Base-by-base conservation (phyloP, 352 stramenopile genomes). In the Lagenidium sp. region DNA sequence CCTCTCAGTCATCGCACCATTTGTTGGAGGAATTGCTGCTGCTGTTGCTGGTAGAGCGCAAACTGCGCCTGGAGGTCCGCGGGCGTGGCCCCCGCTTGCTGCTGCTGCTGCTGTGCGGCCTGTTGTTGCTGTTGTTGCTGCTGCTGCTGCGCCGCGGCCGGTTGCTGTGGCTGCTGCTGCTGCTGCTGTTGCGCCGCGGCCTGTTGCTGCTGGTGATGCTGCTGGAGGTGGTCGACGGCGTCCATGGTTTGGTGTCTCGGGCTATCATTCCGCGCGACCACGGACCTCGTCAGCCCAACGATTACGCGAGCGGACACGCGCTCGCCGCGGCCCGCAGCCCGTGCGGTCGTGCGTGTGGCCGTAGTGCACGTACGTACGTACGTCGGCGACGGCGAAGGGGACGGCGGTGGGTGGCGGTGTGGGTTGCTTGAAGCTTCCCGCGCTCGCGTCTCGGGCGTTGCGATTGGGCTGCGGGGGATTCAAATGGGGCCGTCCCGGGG, bases 21-120 rank as follows among this genome's bases (percentile, higher is more conserved):
- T 77, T 88, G 76, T 54, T 85, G 72, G 13, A 88, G 65, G 29
- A 82, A 81, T 53, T 88, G 76, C 34, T 84, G 57, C 55, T 87
- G 75, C 58, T 88, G 76, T 26, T 70, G 60, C 55, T 88, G 76
- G 60, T 88, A 85, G 24, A 85, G 56, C 44, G 76, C 76, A 41
- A 88, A 60, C 48, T 85, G 70, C 46, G 65, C 60, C 23, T 67
- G 57, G 10, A 60, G 23, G 28, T 67, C 53, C 12, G 53, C 47
- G 28, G 49, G 44, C 35, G 57, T 60, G 22, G 41, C 44, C 20
- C 31, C 44, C 2, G 15, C 45, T 13, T 15, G 15, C 10, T 7
- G 11, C 22, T 6, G 6, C 40, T 11, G 7, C 40, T 39, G 20
- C 20, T 7, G 6, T 11, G 15, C 15, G 10, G 12, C 40, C 6